Percentiles rank a stretch among this genome's conserved stretches.
These are phyloP conservation scores for Staphylotrichum tortipilum DNA, from an alignment of 495 filamentous ascomycete genomes.

Conservation along the genomic window DNA sequence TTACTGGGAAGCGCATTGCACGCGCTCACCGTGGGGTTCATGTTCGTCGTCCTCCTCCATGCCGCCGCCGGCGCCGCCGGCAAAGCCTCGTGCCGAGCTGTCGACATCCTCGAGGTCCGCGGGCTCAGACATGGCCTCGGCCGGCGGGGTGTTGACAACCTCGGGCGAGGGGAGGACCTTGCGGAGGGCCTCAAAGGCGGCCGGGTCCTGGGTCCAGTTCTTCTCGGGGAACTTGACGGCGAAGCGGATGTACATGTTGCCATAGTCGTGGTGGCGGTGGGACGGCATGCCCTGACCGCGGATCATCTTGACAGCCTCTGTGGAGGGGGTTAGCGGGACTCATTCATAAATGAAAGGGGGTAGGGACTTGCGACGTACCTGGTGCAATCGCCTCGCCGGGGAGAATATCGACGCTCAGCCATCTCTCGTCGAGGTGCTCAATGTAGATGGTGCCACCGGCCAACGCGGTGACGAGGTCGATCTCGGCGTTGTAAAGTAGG, in stretches of 20 bases:
- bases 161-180: constrained; percentile 67
- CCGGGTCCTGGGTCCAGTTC: constrained; percentile 48
- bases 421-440: constrained; percentile 95
- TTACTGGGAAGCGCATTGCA: constrained; percentile 98
- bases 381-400: constrained; percentile 90
- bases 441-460: constrained; percentile 81
- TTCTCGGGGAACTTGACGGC: constrained; percentile 88
- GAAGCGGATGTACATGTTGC: constrained; percentile 97
- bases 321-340: constrained; percentile 11
- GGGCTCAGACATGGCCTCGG: constrained; percentile 76
- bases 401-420: constrained; percentile 82
- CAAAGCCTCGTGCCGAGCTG: constrained; percentile 64
- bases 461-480: constrained; percentile 91
- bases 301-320: constrained; percentile 88
- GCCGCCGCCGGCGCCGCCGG: constrained; percentile 30
- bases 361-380: constrained; percentile 64
- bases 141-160: constrained; percentile 51
- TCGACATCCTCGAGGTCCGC: constrained; percentile 84
- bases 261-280: constrained; percentile 86
- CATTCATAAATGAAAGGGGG: not conserved
- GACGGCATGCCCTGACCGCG: constrained; percentile 98
- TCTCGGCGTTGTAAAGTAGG: constrained; percentile 88
- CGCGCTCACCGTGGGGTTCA: constrained; percentile 76
- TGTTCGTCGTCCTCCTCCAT: constrained; percentile 73
- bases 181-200: constrained; percentile 60